These are phyloP conservation scores for Aspergillus amoenus DNA, from an alignment of 2,329 filamentous ascomycete species.

Conservation along the genomic window DNA sequence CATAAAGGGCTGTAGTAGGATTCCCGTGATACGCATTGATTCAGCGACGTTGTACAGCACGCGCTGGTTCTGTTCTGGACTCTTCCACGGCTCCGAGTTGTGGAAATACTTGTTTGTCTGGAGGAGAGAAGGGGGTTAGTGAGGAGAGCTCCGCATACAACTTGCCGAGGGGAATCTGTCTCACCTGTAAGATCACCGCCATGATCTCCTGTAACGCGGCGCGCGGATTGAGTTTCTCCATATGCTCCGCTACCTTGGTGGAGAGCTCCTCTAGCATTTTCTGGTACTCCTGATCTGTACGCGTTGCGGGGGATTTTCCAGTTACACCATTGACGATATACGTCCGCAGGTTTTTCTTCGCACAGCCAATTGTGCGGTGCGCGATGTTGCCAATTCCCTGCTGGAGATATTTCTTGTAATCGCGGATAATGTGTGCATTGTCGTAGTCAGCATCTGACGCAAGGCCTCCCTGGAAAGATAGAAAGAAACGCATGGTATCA, in stretches of 20 bases:
- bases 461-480: conserved; percentile 77
- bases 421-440: conserved; percentile 70
- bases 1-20: conserved; percentile 89
- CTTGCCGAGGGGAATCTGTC: conserved; percentile 12
- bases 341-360: conserved; percentile 66
- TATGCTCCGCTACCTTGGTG: conserved; percentile 50
- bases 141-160: not conserved
- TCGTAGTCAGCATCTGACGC: conserved; percentile 79
- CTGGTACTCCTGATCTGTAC: conserved; percentile 38
- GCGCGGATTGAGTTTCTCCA: conserved; percentile 65
- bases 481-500: conserved; percentile 86
- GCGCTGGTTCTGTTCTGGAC: conserved; percentile 50
- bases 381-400: conserved; percentile 77
- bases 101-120: conserved; percentile 69
- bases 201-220: conserved; percentile 66
- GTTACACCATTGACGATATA: conserved; percentile 50
- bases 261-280: conserved; percentile 43
- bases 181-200: conserved; percentile 59
- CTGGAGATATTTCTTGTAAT: conserved; percentile 78
- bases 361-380: conserved; percentile 66
- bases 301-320: conserved; percentile 27
- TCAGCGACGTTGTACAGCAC: conserved; percentile 73
- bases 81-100: conserved; percentile 66
- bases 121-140: not conserved
- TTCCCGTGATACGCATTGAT: conserved; percentile 73